Evolutionary conservation across 2,329 filamentous ascomycete species (phyloP), one percentile per base, ranked within the genome.

Genomic region (Hirsutella rhossiliensis): DNA sequence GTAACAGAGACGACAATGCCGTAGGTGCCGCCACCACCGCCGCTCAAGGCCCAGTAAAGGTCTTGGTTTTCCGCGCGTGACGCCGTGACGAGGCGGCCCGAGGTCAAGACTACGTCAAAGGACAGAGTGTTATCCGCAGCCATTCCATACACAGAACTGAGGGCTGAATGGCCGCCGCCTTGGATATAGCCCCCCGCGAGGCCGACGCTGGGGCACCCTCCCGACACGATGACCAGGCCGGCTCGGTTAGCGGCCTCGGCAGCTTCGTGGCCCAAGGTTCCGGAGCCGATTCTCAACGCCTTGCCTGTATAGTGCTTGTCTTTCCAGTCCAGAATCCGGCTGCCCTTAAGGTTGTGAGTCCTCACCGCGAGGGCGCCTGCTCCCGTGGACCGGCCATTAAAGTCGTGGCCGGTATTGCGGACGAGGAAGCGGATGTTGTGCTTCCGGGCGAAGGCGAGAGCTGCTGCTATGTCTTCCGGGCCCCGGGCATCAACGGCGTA

Each of bases 141-240:
- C 1, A 84, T 60, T 7, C 79, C 79, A 43, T 72, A 75, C 8
- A 55, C 58, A 0, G 70, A 70, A 13, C 63, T 64, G 3, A 82
- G 62, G 1, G 69, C 62, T 1, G 67, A 69, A 51, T 79, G 75
- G 0, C 79, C 78, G 17, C 75, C 78, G 5, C 76, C 77, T 52
- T 78, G 73, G 2, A 66, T 71, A 51, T 75, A 83, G 1, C 79
- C 78, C n/a, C 78, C 80, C 0, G 74, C 71, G 2, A 78, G 53
- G 1, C 78, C 77, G 8, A 82, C 77, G 0, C 70, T 73, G 1
- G 56, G 52, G 46, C 75, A 75, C 17, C 74, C 72, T 8, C 77
- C 77, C 17, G 71, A 73, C 6, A 80, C 68, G 0, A 77, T 64
- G 0, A 65, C 66, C 7, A 72, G 60, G 0, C 67, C 67, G 11